Conservation (phyloP, 1,284 basidiomycete genomes). For the Trametes sp. region DNA sequence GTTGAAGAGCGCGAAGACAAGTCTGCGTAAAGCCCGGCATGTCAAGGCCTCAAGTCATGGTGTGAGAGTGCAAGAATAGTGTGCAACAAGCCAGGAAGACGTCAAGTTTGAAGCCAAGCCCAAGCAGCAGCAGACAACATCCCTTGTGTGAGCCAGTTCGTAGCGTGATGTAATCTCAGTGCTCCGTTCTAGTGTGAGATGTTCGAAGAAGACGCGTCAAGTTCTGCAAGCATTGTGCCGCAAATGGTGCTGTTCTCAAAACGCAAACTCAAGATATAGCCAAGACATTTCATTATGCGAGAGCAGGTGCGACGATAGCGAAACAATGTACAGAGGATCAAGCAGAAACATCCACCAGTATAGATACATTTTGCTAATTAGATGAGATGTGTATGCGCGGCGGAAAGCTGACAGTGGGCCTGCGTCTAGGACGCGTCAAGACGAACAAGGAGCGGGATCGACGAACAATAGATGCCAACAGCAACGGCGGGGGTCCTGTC, state of each 20-base stretch:
- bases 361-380: conserved; percentile 28
- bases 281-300: conserved; percentile 6
- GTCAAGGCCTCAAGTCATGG: background rate
- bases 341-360: conserved; percentile 11
- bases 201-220: background rate
- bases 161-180: background rate
- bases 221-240: conserved; percentile 8
- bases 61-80: background rate
- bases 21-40: background rate
- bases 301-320: conserved; percentile 16
- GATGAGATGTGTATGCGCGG: conserved; percentile 1
- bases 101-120: background rate
- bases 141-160: conserved; percentile 8
- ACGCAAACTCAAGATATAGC: background rate
- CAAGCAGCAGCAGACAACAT: background rate
- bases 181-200: background rate
- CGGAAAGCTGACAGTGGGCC: conserved; percentile 3
- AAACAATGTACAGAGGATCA: conserved; percentile 19
- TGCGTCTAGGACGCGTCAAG: background rate
- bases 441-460: conserved; percentile 4
- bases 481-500: conserved; percentile 4
- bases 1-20: conserved; percentile 1
- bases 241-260: background rate
- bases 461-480: conserved; percentile 5
- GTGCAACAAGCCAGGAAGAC: background rate